Conservation (phyloP, 1,139 yeast genomes). For the Hansenula sp. region DNA sequence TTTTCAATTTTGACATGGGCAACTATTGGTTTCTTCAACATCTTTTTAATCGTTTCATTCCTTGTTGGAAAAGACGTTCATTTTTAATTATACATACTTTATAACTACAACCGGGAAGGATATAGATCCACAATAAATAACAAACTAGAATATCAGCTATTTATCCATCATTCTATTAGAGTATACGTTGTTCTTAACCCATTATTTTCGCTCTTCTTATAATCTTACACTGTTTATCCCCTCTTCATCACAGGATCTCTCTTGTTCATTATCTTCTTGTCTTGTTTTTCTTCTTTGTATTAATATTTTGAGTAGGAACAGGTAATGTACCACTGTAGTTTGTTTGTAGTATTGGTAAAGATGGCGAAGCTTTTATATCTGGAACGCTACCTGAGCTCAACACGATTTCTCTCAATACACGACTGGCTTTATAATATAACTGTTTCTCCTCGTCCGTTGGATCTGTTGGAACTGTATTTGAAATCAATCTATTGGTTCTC, state of each 20-base stretch:
- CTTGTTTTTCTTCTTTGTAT: slow-evolving; percentile 29
- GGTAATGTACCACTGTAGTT: slow-evolving; percentile 83
- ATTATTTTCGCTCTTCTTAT: neutral
- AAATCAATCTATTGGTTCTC: slow-evolving; percentile 54
- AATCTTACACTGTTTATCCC: slow-evolving; percentile 1
- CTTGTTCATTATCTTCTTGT: slow-evolving; percentile 11
- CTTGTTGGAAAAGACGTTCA: slow-evolving; percentile 68
- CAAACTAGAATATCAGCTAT: too few relatives aligned
- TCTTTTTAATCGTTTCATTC: slow-evolving; percentile 67
- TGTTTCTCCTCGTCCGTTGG: slow-evolving; percentile 45
- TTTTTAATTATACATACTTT: slow-evolving; percentile 27
- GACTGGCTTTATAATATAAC: slow-evolving; percentile 45
- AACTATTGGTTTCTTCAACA: slow-evolving; percentile 66
- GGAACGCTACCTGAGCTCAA: slow-evolving; percentile 24
- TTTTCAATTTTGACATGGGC: slow-evolving; percentile 66
- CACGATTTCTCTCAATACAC: slow-evolving; percentile 45
- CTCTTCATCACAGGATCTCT: slow-evolving; percentile 4
- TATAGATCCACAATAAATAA: too few relatives aligned
- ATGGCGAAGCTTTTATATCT: slow-evolving; percentile 23
- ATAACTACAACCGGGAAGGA: too few relatives aligned
- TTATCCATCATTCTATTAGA: slow-evolving; percentile 1
- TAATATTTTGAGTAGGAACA: slow-evolving; percentile 38
- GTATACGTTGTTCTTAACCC: neutral
- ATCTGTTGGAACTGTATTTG: slow-evolving; percentile 31
- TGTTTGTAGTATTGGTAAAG: slow-evolving; percentile 65